phyloP scores from a whole-genome alignment of 768 basidiomycete species.

The Termitomyces sp. region DNA sequence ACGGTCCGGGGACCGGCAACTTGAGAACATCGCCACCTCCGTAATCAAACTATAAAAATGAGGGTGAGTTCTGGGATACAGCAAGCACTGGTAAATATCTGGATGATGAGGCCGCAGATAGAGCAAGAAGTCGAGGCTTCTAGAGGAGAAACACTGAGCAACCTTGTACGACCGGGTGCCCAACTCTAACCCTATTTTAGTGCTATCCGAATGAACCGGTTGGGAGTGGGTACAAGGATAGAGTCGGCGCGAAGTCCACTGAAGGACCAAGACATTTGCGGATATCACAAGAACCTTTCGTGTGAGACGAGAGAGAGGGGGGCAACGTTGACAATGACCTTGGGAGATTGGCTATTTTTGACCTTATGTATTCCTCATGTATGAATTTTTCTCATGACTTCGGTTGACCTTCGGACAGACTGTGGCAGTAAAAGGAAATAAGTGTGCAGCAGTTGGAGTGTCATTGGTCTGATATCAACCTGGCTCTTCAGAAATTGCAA shows the following conservation, averaged over 20 bases:
- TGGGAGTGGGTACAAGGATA: neutral
- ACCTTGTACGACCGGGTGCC: neutral
- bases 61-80: neutral
- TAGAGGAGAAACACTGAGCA: neutral
- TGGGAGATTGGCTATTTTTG: slow-evolving; percentile 2
- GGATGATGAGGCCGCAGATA: neutral
- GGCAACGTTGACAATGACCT: slow-evolving; percentile 1
- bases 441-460: neutral
- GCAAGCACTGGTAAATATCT: neutral
- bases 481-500: neutral
- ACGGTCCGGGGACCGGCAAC: slow-evolving; percentile 4
- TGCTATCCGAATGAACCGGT: slow-evolving; percentile 9
- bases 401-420: neutral
- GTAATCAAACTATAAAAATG: slow-evolving; percentile 3
- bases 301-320: slow-evolving; percentile 1
- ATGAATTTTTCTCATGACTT: neutral
- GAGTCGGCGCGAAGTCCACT: neutral
- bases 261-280: slow-evolving; percentile 1
- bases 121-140: neutral
- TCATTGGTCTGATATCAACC: neutral
- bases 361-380: neutral
- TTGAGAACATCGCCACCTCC: slow-evolving; percentile 7
- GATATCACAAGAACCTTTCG: slow-evolving; percentile 3
- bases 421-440: neutral
- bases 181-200: neutral